A percentile compares a stretch with the other conserved stretches of the same genome.
Conservation (phyloP, 495 filamentous ascomycete species). For the Parmelia sp. region DNA sequence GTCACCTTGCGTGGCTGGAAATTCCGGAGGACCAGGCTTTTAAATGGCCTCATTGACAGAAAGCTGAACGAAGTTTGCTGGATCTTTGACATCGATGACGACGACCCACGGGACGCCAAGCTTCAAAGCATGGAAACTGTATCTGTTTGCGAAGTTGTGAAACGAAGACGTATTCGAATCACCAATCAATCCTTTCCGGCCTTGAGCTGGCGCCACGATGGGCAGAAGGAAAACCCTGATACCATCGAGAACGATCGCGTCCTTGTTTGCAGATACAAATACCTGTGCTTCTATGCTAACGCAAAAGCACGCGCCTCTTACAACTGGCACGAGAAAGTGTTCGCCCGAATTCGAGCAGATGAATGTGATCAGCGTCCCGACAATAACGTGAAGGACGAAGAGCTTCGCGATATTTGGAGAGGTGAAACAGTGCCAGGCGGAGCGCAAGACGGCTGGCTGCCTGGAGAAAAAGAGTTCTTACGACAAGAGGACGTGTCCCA, state of each 20-base stretch:
- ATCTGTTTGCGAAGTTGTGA: constrained; percentile 30
- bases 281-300: constrained; percentile 26
- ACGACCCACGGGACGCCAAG: constrained; percentile 34
- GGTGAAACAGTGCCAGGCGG: constrained; percentile 32
- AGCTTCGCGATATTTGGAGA: constrained; percentile 29
- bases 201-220: constrained; percentile 29
- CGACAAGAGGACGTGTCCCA: constrained; percentile 17
- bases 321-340: constrained; percentile 23
- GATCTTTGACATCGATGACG: constrained; percentile 41
- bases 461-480: constrained; percentile 19
- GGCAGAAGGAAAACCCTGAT: constrained; percentile 20
- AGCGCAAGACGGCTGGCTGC: constrained; percentile 18
- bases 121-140: constrained; percentile 44
- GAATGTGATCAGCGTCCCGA: constrained; percentile 26
- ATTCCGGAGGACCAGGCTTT: constrained; percentile 33
- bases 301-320: constrained; percentile 26
- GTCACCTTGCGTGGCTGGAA: constrained; percentile 38
- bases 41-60: constrained; percentile 37
- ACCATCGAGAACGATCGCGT: constrained; percentile 32
- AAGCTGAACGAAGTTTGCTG: constrained; percentile 51
- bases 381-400: constrained; percentile 19
- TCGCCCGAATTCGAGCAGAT: constrained; percentile 24
- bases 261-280: constrained; percentile 36
- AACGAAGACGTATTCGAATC: constrained; percentile 38
- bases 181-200: constrained; percentile 47